Percentiles rank a stretch among this genome's conserved stretches.
phyloP scores from a whole-genome alignment of 768 basidiomycete genomes.

The Cyathus striatus region DNA sequence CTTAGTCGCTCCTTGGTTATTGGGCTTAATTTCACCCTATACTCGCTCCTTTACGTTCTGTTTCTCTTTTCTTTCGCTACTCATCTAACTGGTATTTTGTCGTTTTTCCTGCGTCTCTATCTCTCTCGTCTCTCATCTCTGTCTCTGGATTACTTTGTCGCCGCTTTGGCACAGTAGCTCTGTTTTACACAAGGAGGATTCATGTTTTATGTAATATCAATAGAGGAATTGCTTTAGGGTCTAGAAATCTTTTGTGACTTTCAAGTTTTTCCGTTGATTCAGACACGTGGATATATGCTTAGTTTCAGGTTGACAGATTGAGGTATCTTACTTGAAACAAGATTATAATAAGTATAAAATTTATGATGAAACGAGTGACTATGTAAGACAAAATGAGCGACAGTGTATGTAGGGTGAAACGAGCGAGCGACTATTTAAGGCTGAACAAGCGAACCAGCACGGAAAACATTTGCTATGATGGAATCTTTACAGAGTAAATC shows the following conservation, averaged over 20 bases:
- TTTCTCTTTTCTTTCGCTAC: slow-evolving; percentile 9
- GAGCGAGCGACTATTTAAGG: no score
- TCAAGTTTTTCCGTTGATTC: no score
- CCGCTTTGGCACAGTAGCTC: slow-evolving; percentile 24
- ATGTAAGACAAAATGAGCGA: no score
- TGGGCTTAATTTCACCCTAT: slow-evolving; percentile 14
- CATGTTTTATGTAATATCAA: slow-evolving; percentile 34
- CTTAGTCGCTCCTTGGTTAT: slow-evolving; percentile 13
- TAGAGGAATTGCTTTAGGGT: slow-evolving; percentile 34
- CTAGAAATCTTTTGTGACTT: slow-evolving; percentile 1
- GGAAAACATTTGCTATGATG: no score
- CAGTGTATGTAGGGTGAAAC: no score
- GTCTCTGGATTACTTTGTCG: slow-evolving; percentile 18
- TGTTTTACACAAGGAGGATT: slow-evolving; percentile 25
- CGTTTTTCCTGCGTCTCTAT: slow-evolving; percentile 9
- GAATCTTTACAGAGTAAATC: slow-evolving; percentile 20
- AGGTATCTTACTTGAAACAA: no score
- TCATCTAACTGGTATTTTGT: slow-evolving; percentile 30
- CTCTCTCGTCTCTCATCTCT: slow-evolving; percentile 21
- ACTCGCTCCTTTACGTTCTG: slow-evolving; percentile 9
- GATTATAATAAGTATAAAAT: no score
- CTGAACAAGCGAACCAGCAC: no score
- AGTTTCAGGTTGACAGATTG: no score
- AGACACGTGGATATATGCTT: no score
- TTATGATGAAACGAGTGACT: no score